Base-by-base conservation (phyloP, 2,329 filamentous ascomycete species). In the Dactylellina drechsleri region DNA sequence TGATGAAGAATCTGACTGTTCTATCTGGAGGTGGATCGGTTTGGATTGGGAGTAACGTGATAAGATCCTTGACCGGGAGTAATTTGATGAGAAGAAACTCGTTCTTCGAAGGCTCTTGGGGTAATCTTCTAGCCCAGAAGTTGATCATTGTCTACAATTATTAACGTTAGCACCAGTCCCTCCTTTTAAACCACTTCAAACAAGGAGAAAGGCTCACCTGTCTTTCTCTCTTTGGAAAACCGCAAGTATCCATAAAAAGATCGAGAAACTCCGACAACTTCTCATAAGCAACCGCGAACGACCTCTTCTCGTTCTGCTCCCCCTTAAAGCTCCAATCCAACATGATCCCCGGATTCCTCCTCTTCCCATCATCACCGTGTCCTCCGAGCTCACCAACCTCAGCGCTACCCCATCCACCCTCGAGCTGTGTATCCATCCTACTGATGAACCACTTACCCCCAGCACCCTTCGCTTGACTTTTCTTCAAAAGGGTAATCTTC, bases 171-270 rank as follows among this genome's bases (percentile, higher is more conserved):
- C 61, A 54, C 62, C 52, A 57, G 52, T 49, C 28, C 1, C 43
- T 56, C 31, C 20, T 36, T 1, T 7, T 36, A 8, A 36, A 36
- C 2, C 2, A 1, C 6, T 36, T 36, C 2, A 36, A 36, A 36
- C 2, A 36, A 36, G 10, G 6, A 36, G 31, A 36, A 12, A 23
- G 40, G 4, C 43, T 53, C 62, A 78, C 78, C 59, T 76, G 59
- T 45, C 75, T 66, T 20, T 74, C 66, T 58, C 67, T 57, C 50
- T 78, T 64, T 41, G 45, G 53, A 49, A 79, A 71, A 54, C 78
- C 78, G 50, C 78, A 79, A 36, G 76, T 77, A 47, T 65, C 59
- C 76, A 79, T 77, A 66, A 79, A 78, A 43, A 66, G 71, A 31
- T 70, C 67, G 10, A 79, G 45, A 53, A 77, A 76, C 26, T 59